These are phyloP conservation scores for Phytophthora fragariae DNA, from an alignment of 352 stramenopile species.

Conservation along the genomic window DNA sequence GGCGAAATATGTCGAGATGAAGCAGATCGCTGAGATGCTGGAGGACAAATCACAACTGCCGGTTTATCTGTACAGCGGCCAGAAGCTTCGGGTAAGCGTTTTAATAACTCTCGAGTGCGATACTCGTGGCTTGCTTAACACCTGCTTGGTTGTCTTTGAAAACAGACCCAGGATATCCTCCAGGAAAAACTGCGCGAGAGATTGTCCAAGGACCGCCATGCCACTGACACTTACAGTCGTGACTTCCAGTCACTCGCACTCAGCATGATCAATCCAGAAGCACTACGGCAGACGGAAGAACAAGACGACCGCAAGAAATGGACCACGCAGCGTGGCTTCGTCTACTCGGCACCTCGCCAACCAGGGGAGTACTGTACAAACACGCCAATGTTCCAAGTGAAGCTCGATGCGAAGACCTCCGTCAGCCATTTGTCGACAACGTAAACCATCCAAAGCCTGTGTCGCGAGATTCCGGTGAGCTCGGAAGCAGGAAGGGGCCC, in stretches of 20 bases:
- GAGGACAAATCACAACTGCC: conserved; percentile 41
- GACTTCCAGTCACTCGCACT: conserved; percentile 90
- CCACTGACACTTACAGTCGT: conserved; percentile 86
- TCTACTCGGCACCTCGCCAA: conserved; percentile 81
- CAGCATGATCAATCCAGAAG: conserved; percentile 80
- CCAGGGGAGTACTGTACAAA: conserved; percentile 76
- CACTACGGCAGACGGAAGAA: conserved; percentile 61
- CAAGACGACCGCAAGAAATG: conserved; percentile 60
- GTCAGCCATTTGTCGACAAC: conserved; percentile 88
- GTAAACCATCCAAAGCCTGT: conserved; percentile 71
- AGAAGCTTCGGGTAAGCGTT: conserved; percentile 78
- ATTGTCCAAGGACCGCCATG: conserved; percentile 46
- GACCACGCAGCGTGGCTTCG: conserved; percentile 89
- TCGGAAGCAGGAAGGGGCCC: conserved; percentile 15
- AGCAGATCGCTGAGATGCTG: conserved; percentile 36
- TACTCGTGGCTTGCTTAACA: not conserved
- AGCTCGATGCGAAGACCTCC: conserved; percentile 85
- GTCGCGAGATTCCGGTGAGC: conserved; percentile 40
- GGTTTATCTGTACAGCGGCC: conserved; percentile 89
- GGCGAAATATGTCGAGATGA: conserved; percentile 50
- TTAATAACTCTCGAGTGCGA: not conserved
- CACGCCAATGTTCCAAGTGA: conserved; percentile 77
- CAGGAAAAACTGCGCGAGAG: conserved; percentile 81
- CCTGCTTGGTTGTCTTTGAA: not conserved
- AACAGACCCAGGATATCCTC: conserved; percentile 82